phyloP scores from a whole-genome alignment of 2,329 filamentous ascomycete genomes.

The Achaetomium macrosporum region DNA sequence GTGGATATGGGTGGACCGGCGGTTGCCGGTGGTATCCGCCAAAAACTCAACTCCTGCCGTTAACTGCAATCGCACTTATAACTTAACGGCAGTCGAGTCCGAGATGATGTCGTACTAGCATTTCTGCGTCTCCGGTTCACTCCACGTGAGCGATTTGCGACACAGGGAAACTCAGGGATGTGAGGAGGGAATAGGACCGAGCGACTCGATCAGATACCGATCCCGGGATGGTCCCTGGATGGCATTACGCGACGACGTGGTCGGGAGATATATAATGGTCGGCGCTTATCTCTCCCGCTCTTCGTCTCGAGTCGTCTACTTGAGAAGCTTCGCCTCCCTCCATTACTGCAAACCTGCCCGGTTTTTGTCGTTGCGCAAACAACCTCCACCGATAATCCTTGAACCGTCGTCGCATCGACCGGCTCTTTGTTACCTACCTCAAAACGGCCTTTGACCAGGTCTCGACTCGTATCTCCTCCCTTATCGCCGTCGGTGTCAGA shows the following conservation, averaged over 20 bases:
- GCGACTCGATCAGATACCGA: neutral
- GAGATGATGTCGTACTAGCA: constrained; percentile 8
- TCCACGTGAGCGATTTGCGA: constrained; percentile 11
- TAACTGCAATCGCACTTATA: constrained; percentile 23
- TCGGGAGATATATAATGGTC: neutral
- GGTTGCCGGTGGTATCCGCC: constrained; percentile 18
- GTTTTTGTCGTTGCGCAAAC: too few species aligned
- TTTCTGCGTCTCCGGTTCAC: neutral
- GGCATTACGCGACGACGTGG: neutral
- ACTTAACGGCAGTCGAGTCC: constrained; percentile 22
- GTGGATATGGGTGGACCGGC: constrained; percentile 9
- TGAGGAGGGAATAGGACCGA: constrained; percentile 6
- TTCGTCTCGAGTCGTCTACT: neutral
- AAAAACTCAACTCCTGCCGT: constrained; percentile 14
- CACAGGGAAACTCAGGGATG: constrained; percentile 5
- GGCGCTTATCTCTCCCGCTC: neutral
- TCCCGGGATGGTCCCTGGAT: neutral
- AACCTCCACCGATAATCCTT: too few species aligned
- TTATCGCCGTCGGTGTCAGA: neutral
- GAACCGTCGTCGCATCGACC: neutral
- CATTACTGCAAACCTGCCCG: neutral
- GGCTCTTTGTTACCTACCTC: neutral
- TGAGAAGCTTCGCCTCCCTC: neutral
- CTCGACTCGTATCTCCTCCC: neutral
- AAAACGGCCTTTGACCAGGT: neutral